A percentile compares a stretch with the other conserved stretches of the same genome.
Evolutionary conservation across 1,284 basidiomycete genomes (phyloP).

Genomic region (Puccinia horiana): DNA sequence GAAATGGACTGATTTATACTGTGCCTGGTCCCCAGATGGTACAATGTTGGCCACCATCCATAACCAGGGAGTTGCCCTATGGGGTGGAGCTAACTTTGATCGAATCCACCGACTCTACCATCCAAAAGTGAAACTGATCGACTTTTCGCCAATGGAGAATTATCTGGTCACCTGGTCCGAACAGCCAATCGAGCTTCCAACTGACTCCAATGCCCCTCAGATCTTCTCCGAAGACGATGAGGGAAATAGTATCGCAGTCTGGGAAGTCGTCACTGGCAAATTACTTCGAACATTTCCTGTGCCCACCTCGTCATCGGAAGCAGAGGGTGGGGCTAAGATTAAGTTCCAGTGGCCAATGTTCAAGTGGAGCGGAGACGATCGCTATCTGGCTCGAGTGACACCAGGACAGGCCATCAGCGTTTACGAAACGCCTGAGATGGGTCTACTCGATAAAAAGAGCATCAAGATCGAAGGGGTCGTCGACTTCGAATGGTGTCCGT

Average conservation of each 20-base stretch:
- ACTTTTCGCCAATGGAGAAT: conserved; percentile 96
- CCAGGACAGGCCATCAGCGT: conserved; percentile 92
- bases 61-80: conserved; percentile 90
- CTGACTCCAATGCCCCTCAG: conserved; percentile 66
- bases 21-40: conserved; percentile 94
- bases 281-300: conserved; percentile 90
- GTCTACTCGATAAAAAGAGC: conserved; percentile 92
- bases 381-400: conserved; percentile 84
- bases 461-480: conserved; percentile 97
- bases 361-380: conserved; percentile 98
- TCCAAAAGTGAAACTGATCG: conserved; percentile 90
- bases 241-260: conserved; percentile 94
- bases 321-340: conserved; percentile 67
- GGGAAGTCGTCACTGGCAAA: conserved; percentile 92
- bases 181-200: conserved; percentile 77
- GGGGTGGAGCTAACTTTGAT: conserved; percentile 88
- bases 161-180: conserved; percentile 98
- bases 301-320: conserved; percentile 55
- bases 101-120: conserved; percentile 88
- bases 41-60: conserved; percentile 93
- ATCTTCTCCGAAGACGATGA: conserved; percentile 91
- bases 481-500: conserved; percentile 99
- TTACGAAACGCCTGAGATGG: conserved; percentile 92
- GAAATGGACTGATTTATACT: conserved; percentile 97
- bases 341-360: conserved; percentile 81